Percentiles rank a stretch among this genome's conserved stretches.
These are phyloP conservation scores for Diplocarpon rosae DNA, from an alignment of 2,329 filamentous ascomycete species.

Conservation along the genomic window DNA sequence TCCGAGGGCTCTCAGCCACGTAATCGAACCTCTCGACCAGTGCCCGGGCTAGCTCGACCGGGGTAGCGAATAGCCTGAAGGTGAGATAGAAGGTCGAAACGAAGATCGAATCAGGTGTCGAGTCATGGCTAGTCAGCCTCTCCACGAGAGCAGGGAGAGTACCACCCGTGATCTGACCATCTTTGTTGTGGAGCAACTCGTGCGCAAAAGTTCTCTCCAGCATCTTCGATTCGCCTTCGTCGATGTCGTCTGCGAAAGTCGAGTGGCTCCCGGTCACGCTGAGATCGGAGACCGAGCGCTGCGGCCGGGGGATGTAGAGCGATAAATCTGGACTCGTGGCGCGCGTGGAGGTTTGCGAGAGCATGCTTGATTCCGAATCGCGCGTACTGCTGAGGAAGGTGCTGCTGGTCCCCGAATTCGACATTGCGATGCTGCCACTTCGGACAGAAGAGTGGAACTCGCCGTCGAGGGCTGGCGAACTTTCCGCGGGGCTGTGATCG, in stretches of 20 bases:
- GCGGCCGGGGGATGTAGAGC: constrained; percentile 28
- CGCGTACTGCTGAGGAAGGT: constrained; percentile 63
- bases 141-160: constrained; percentile 88
- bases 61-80: constrained; percentile 84
- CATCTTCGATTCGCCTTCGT: constrained; percentile 73
- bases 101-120: constrained; percentile 83
- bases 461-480: constrained; percentile 34
- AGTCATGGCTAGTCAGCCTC: constrained; percentile 82
- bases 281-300: constrained; percentile 56
- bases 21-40: constrained; percentile 92
- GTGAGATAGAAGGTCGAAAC: constrained; percentile 94
- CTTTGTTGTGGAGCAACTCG: constrained; percentile 86
- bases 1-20: constrained; percentile 63
- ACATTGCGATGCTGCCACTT: constrained; percentile 61
- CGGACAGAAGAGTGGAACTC: constrained; percentile 43
- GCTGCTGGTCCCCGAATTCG: constrained; percentile 66
- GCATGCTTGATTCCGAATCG: constrained; percentile 68
- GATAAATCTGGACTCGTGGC: constrained; percentile 71
- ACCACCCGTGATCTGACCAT: constrained; percentile 87
- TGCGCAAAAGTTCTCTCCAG: constrained; percentile 87
- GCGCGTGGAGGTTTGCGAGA: constrained; percentile 75
- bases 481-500: constrained; percentile 38
- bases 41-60: constrained; percentile 64
- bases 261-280: constrained; percentile 54
- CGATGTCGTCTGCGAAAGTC: constrained; percentile 59